Conservation (phyloP, 1,284 basidiomycete species). For the Testicularia cyperi region DNA sequence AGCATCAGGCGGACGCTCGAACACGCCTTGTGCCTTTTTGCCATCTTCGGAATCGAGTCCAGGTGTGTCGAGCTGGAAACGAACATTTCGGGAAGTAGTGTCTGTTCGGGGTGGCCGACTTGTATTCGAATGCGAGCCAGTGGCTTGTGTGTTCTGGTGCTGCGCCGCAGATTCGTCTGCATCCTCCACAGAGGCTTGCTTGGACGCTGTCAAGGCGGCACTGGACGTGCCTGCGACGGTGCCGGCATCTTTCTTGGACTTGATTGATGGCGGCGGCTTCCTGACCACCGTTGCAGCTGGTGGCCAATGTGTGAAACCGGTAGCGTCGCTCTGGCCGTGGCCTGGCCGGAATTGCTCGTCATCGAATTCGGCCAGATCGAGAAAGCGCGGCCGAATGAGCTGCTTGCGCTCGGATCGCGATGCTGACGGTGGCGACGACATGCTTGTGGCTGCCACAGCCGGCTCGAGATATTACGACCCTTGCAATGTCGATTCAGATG, state of each 20-base stretch:
- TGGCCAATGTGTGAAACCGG: constrained; percentile 43
- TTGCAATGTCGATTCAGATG: too few species aligned
- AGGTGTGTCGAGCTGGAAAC: constrained; percentile 4
- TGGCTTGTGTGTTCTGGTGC: background rate
- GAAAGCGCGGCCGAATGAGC: constrained; percentile 42
- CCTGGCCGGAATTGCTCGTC: constrained; percentile 13
- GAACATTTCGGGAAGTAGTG: constrained; percentile 4
- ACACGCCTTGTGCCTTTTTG: constrained; percentile 4
- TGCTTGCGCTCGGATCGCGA: too few species aligned
- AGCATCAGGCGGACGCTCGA: constrained; percentile 4
- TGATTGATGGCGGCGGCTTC: constrained; percentile 26
- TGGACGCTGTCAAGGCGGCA: background rate
- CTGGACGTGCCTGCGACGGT: background rate
- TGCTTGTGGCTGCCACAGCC: too few species aligned
- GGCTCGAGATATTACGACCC: too few species aligned
- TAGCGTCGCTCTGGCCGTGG: constrained; percentile 12
- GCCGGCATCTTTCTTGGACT: constrained; percentile 2
- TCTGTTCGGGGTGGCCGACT: background rate
- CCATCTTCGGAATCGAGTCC: background rate
- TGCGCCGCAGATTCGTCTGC: background rate
- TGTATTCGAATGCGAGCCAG: background rate
- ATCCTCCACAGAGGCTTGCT: constrained; percentile 3
- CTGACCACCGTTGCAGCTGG: constrained; percentile 44
- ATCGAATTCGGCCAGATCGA: constrained; percentile 42
- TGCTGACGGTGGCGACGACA: too few species aligned